These are phyloP conservation scores for Paraphaeosphaeria minitans DNA, from an alignment of 2,329 filamentous ascomycete genomes.

Conservation along the genomic window DNA sequence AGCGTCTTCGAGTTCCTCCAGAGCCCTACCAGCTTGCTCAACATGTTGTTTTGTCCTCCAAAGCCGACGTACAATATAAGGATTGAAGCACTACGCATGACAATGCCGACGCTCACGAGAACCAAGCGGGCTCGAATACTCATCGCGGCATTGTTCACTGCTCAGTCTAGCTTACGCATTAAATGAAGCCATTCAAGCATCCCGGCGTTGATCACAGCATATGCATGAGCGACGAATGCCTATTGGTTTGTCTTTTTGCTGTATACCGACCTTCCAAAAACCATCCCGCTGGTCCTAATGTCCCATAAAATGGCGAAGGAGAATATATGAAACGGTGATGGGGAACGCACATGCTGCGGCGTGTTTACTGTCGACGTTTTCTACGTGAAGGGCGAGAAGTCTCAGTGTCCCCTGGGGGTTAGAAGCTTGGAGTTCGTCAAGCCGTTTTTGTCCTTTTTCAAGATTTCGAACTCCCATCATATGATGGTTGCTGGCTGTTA, in stretches of 20 bases:
- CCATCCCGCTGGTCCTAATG: background rate
- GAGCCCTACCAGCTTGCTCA: background rate
- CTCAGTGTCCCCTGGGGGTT: conserved; percentile 38
- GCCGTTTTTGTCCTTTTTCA: conserved; percentile 38
- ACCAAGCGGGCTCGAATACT: too few species aligned
- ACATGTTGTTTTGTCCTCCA: background rate
- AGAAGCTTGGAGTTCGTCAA: conserved; percentile 34
- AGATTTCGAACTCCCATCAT: conserved; percentile 42
- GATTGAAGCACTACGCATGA: too few species aligned
- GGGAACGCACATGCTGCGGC: too few species aligned
- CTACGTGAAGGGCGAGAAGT: conserved; percentile 45
- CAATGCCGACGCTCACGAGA: too few species aligned
- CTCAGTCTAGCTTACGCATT: too few species aligned
- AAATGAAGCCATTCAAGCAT: too few species aligned
- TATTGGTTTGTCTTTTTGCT: too few species aligned
- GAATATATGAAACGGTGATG: background rate
- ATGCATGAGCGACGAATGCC: too few species aligned
- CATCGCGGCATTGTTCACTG: too few species aligned
- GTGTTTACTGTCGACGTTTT: conserved; percentile 40
- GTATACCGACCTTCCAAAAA: background rate
- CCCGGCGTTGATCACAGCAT: too few species aligned
- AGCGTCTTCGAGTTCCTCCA: background rate
- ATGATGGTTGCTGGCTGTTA: conserved; percentile 41
- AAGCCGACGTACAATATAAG: too few species aligned
- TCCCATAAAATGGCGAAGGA: background rate